These are phyloP conservation scores for Eucalyptus pauciflora DNA, from an alignment of 345 rosid species.

Conservation along the genomic window DNA sequence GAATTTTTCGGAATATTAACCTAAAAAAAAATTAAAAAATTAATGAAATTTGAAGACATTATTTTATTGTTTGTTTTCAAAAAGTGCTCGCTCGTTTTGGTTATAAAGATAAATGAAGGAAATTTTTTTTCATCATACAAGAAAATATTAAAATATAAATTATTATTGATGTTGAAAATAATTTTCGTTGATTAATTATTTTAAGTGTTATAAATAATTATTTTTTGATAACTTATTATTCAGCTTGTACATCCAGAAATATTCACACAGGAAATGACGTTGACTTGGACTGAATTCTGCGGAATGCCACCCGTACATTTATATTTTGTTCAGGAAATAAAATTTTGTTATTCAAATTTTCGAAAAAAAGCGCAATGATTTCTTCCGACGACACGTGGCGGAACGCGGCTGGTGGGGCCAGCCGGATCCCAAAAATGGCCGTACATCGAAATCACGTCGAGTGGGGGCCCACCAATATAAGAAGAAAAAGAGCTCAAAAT, in stretches of 20 bases:
- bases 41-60: neutral
- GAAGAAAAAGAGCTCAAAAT: neutral
- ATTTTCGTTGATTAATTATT: too few species aligned
- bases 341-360: neutral
- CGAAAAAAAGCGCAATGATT: neutral
- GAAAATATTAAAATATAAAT: too few species aligned
- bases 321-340: neutral
- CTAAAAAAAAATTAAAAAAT: neutral
- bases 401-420: neutral
- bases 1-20: accelerated
- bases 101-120: too few species aligned
- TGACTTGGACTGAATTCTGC: neutral
- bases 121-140: too few species aligned
- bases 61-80: too few species aligned
- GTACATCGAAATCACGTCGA: neutral
- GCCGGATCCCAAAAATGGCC: neutral
- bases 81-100: too few species aligned
- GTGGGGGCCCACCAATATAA: neutral
- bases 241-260: neutral
- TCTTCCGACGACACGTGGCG: neutral
- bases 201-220: too few species aligned
- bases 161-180: too few species aligned
- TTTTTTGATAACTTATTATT: too few species aligned
- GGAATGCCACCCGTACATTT: neutral
- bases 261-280: neutral